Conservation (phyloP, 768 basidiomycete genomes). For the Suillus lakei region DNA sequence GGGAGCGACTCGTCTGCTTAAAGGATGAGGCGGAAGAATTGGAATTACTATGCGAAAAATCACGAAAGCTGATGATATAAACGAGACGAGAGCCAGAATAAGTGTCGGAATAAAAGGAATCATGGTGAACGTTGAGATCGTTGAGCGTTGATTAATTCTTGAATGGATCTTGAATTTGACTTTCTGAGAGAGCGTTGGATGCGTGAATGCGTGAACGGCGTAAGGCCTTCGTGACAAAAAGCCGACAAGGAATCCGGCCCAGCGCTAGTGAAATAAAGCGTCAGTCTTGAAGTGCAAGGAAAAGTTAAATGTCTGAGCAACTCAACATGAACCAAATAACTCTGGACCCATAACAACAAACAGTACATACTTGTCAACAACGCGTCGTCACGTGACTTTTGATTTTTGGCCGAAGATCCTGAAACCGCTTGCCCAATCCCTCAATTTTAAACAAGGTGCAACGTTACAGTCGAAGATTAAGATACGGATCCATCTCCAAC, state of each 20-base stretch:
- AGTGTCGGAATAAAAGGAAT: conserved; percentile 71
- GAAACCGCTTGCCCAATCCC: no score
- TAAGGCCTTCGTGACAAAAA: conserved; percentile 42
- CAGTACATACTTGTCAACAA: conserved; percentile 16
- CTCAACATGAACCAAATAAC: conserved; percentile 25
- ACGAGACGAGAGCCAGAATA: conserved; percentile 71
- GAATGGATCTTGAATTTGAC: conserved; percentile 5
- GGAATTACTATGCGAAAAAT: conserved; percentile 78
- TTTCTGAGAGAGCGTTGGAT: conserved; percentile 27
- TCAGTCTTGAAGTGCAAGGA: conserved; percentile 23
- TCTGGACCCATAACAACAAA: conserved; percentile 28
- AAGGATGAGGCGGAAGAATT: conserved; percentile 72
- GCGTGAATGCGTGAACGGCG: conserved; percentile 38
- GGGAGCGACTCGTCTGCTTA: conserved; percentile 76
- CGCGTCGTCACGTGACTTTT: conserved; percentile 26
- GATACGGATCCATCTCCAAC: no score
- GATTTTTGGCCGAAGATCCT: conserved; percentile 13
- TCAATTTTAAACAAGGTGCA: no score
- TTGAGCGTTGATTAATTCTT: conserved; percentile 17
- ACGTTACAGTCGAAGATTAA: neutral
- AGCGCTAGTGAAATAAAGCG: conserved; percentile 20
- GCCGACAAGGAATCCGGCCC: no score
- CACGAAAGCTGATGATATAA: conserved; percentile 73
- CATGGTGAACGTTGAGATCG: conserved; percentile 46
- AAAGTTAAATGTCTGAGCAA: conserved; percentile 5